These are phyloP conservation scores for Sicyos baderoa DNA, from an alignment of 306 rosid genomes.

Conservation along the genomic window DNA sequence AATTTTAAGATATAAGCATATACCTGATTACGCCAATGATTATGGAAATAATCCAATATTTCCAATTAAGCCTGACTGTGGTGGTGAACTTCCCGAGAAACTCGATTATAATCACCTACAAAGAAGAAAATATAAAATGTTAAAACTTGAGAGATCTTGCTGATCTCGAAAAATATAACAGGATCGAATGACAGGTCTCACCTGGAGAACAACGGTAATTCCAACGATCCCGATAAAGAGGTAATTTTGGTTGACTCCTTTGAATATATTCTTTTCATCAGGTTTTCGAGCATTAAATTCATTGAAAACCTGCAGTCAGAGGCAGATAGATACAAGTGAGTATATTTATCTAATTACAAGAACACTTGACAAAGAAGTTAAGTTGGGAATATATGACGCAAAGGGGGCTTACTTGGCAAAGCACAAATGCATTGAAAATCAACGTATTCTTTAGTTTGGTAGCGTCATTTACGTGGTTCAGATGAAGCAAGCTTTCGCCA, in stretches of 20 bases:
- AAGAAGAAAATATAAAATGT: not conserved
- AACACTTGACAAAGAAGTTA: not conserved
- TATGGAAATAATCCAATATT: constrained; percentile 60
- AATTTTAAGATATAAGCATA: not conserved
- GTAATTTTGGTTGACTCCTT: constrained; percentile 56
- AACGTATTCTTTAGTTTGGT: constrained; percentile 65
- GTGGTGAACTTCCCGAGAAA: constrained; percentile 71
- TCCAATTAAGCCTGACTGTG: constrained; percentile 63
- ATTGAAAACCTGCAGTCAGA: constrained; percentile 55
- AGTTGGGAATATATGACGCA: not conserved
- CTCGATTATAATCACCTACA: constrained; percentile 59
- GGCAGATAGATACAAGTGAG: not conserved
- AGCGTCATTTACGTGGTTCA: constrained; percentile 28
- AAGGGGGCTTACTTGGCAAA: constrained; percentile 66
- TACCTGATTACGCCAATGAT: constrained; percentile 68
- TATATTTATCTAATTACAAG: not conserved
- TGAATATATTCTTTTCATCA: constrained; percentile 63
- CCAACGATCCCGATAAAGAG: constrained; percentile 73
- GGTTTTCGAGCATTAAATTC: constrained; percentile 94
- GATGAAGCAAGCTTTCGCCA: constrained; percentile 46
- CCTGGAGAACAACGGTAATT: constrained; percentile 72
- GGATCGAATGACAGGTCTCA: constrained; percentile 21
- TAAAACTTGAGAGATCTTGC: not conserved
- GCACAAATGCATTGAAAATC: constrained; percentile 90
- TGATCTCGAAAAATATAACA: not conserved